Conservation (phyloP, 352 stramenopile species). For the Aphanomyces invadans region DNA sequence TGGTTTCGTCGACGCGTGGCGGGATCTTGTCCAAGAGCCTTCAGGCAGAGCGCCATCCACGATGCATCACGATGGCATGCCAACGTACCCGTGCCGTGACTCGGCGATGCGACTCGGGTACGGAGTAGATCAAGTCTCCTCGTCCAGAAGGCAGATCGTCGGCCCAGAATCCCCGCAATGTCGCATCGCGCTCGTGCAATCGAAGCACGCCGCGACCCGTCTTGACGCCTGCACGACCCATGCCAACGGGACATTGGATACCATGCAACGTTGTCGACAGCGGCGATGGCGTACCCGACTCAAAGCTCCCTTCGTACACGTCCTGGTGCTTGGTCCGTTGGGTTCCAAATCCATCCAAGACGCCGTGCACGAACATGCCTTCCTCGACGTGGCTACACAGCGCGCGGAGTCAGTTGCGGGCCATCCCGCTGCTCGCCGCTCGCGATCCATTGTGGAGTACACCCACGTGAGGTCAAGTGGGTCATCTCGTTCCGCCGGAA, state of each 20-base stretch:
- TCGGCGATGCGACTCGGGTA: too few relatives aligned
- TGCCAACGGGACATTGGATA: conserved; percentile 23
- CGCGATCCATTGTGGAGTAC: too few relatives aligned
- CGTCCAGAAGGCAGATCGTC: conserved; percentile 54
- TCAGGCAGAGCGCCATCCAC: too few relatives aligned
- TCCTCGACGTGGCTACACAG: conserved; percentile 24
- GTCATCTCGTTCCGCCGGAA: too few relatives aligned
- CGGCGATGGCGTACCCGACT: conserved; percentile 37
- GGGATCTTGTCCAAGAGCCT: too few relatives aligned
- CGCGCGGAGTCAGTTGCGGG: too few relatives aligned
- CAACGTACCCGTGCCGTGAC: conserved; percentile 5
- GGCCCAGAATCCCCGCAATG: conserved; percentile 57
- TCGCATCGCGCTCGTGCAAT: conserved; percentile 27
- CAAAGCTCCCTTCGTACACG: conserved; percentile 55
- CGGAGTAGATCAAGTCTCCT: conserved; percentile 47
- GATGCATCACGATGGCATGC: too few relatives aligned
- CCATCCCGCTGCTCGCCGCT: too few relatives aligned
- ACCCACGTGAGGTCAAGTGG: too few relatives aligned
- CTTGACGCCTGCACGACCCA: conserved; percentile 29
- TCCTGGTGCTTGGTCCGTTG: conserved; percentile 41
- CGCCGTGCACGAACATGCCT: conserved; percentile 40
- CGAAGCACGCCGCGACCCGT: conserved; percentile 36
- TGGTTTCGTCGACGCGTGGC: not conserved
- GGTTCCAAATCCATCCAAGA: conserved; percentile 38
- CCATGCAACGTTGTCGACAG: too few relatives aligned